A percentile compares a stretch with the other conserved stretches of the same genome.
Conservation (phyloP, 1,284 basidiomycete species). For the Apiotrichum laibachii region DNA sequence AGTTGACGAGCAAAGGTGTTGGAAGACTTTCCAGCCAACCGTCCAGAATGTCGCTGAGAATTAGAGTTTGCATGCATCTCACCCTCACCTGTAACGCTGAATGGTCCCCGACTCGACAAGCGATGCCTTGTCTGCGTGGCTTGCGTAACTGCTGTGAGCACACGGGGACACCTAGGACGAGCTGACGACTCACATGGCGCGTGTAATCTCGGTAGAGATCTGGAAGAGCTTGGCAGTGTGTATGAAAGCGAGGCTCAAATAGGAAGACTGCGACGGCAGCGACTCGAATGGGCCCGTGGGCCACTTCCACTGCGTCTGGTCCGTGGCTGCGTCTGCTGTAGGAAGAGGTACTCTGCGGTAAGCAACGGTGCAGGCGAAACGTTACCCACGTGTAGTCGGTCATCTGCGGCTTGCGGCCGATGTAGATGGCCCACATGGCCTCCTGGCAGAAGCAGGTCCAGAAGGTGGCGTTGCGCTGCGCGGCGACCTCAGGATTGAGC, state of each 20-base stretch:
- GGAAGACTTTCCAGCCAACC: conserved; percentile 61
- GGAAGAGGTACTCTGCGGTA: conserved; percentile 22
- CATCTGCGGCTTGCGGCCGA: conserved; percentile 27
- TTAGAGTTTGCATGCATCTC: neutral
- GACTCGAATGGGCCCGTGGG: conserved; percentile 8
- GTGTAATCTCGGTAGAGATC: conserved; percentile 11
- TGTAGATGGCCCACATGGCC: conserved; percentile 33
- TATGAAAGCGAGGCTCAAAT: conserved; percentile 15
- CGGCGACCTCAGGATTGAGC: conserved; percentile 17
- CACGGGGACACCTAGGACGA: no score
- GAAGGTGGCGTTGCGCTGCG: conserved; percentile 30
- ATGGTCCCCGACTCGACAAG: conserved; percentile 12
- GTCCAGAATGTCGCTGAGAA: conserved; percentile 53
- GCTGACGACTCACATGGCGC: conserved; percentile 5
- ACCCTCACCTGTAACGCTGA: conserved; percentile 6
- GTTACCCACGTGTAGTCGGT: conserved; percentile 24
- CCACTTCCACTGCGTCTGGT: conserved; percentile 27
- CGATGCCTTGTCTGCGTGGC: conserved; percentile 7
- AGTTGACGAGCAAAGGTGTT: conserved; percentile 54
- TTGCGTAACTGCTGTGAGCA: conserved; percentile 10
- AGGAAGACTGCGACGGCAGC: conserved; percentile 9
- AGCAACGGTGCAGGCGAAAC: neutral
- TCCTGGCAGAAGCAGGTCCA: conserved; percentile 37
- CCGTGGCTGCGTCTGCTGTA: conserved; percentile 21
- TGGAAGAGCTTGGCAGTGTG: conserved; percentile 13